These are phyloP conservation scores for Fusarium haematococcum DNA, from an alignment of 2,329 filamentous ascomycete species.

Conservation along the genomic window DNA sequence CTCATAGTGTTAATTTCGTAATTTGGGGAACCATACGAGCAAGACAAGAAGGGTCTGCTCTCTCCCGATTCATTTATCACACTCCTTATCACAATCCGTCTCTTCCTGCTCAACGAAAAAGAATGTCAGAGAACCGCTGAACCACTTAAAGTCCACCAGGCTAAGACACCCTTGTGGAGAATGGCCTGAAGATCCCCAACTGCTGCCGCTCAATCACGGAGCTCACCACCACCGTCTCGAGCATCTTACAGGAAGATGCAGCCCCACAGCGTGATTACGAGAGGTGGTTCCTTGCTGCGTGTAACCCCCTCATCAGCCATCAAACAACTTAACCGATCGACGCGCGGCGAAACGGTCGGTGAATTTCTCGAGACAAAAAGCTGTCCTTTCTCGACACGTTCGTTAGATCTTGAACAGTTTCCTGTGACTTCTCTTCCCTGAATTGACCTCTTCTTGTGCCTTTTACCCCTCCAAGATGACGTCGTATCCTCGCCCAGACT, in stretches of 20 bases:
- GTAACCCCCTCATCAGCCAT: not conserved
- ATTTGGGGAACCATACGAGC: not conserved
- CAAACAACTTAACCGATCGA: conserved; percentile 21
- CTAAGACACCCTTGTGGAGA: conserved; percentile 29
- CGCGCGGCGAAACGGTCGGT: conserved; percentile 16
- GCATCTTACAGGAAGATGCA: conserved; percentile 19
- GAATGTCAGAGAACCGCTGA: conserved; percentile 24
- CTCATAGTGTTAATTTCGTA: conserved; percentile 37
- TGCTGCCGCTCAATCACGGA: conserved; percentile 30
- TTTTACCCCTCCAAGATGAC: conserved; percentile 29
- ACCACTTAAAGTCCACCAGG: conserved; percentile 32
- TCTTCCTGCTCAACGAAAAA: not conserved
- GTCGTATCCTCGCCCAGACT: conserved; percentile 74
- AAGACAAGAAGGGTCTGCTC: not conserved
- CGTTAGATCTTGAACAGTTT: not conserved
- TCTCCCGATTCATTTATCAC: not conserved
- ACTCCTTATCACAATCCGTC: not conserved
- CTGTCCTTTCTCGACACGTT: not conserved
- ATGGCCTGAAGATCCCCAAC: conserved; percentile 25
- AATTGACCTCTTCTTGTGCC: not conserved
- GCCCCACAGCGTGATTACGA: conserved; percentile 36
- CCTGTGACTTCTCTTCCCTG: not conserved
- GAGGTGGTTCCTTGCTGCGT: not conserved
- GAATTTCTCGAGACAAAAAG: conserved; percentile 10
- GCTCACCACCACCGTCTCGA: not conserved